Conservation (phyloP, 2,329 filamentous ascomycete species). For the Diatrype stigma region DNA sequence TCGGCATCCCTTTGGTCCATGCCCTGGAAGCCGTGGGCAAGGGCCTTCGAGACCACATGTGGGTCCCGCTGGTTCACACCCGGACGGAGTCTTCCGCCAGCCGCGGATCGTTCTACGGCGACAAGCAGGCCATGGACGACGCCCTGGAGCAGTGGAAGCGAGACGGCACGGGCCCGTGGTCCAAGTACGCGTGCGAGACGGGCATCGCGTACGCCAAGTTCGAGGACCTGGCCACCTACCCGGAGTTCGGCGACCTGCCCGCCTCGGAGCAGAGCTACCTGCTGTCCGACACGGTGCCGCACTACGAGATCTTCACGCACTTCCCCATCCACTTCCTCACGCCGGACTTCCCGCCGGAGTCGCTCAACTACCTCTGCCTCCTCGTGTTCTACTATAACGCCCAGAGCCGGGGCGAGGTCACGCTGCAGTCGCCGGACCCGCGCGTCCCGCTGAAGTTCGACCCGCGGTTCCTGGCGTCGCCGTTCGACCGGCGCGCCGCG, state of each 20-base stretch:
- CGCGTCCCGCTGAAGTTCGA: constrained; percentile 47
- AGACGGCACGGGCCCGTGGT: constrained; percentile 37
- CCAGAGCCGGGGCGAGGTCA: constrained; percentile 47
- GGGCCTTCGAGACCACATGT: constrained; percentile 37
- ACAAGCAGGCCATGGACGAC: constrained; percentile 35
- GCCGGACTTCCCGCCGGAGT: constrained; percentile 31
- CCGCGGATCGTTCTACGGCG: constrained; percentile 41
- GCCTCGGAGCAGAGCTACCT: constrained; percentile 39
- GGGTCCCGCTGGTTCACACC: constrained; percentile 33
- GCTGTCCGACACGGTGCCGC: constrained; percentile 46
- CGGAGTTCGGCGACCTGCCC: constrained; percentile 49
- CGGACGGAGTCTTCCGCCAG: constrained; percentile 37
- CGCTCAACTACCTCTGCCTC: constrained; percentile 39
- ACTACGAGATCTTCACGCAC: constrained; percentile 51
- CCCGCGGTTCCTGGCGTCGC: constrained; percentile 47
- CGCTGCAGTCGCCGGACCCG: constrained; percentile 49
- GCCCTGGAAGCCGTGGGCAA: constrained; percentile 35
- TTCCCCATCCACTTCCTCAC: constrained; percentile 39
- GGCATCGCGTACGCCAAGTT: constrained; percentile 43
- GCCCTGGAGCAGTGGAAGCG: constrained; percentile 45
- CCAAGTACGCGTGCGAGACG: constrained; percentile 33
- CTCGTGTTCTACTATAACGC: constrained; percentile 49
- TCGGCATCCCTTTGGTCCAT: constrained; percentile 31
- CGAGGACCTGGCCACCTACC: constrained; percentile 31
- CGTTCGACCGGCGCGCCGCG: constrained; percentile 49